These are phyloP conservation scores for Plasmodium adleri DNA, from an alignment of 169 alveolate species.

Conservation along the genomic window DNA sequence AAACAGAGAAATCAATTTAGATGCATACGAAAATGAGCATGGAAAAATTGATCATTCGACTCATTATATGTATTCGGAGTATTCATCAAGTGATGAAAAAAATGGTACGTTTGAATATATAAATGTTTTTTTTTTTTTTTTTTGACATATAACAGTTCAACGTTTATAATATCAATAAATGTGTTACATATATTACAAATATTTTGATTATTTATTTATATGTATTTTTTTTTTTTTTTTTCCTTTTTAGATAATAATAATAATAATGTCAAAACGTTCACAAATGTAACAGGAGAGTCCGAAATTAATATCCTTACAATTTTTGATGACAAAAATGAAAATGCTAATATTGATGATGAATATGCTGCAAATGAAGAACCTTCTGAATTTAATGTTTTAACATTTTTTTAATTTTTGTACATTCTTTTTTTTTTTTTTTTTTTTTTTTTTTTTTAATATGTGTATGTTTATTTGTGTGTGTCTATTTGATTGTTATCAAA, in stretches of 20 bases:
- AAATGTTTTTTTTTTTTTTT: background rate
- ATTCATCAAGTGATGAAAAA: slow-evolving; percentile 61
- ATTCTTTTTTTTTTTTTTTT: slow-evolving; percentile 5
- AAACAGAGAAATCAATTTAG: slow-evolving; percentile 78
- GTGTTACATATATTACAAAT: slow-evolving; percentile 2
- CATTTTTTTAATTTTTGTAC: slow-evolving; percentile 37
- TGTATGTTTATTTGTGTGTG: too few species aligned
- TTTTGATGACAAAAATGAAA: slow-evolving; percentile 44
- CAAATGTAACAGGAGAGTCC: slow-evolving; percentile 15
- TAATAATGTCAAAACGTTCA: background rate
- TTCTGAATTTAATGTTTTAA: slow-evolving; percentile 45
- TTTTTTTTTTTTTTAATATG: background rate
- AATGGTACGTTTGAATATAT: slow-evolving; percentile 52
- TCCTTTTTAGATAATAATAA: slow-evolving; percentile 22
- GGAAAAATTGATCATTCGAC: slow-evolving; percentile 83
- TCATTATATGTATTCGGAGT: slow-evolving; percentile 78
- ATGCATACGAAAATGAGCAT: slow-evolving; percentile 81
- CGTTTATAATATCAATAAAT: background rate
- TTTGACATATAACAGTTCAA: background rate
- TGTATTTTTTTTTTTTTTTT: background rate
- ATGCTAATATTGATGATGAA: slow-evolving; percentile 5
- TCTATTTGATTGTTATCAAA: too few species aligned
- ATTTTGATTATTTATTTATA: background rate
- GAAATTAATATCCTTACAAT: slow-evolving; percentile 35
- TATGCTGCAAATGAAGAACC: slow-evolving; percentile 6